Evolutionary conservation across 2,329 filamentous ascomycete genomes (phyloP).

Genomic region (Verruconis gallopava): DNA sequence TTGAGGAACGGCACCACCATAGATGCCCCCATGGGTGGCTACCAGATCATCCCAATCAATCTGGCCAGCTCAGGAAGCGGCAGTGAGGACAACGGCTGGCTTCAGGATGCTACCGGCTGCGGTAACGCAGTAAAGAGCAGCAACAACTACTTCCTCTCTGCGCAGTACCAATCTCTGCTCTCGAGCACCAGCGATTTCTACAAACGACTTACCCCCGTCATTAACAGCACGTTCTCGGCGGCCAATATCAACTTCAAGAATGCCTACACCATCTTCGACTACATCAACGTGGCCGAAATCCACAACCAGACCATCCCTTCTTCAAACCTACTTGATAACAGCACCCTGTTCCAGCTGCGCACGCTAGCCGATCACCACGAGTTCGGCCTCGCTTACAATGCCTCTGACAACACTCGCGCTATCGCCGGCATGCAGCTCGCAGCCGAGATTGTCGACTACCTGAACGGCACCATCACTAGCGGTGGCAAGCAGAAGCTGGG

Average conservation of each 20-base stretch:
- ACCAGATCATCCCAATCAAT: slow-evolving; percentile 70
- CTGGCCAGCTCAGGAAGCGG: slow-evolving; percentile 41
- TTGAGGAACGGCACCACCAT: slow-evolving; percentile 59
- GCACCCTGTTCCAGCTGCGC: slow-evolving; percentile 49
- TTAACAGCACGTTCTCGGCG: slow-evolving; percentile 38
- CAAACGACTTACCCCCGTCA: slow-evolving; percentile 34
- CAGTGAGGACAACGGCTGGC: slow-evolving; percentile 36
- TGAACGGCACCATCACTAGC: slow-evolving; percentile 30
- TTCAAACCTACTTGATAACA: slow-evolving; percentile 44
- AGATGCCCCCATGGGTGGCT: slow-evolving; percentile 59
- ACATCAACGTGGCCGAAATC: slow-evolving; percentile 49
- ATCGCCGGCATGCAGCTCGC: slow-evolving; percentile 36
- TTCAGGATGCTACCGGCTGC: slow-evolving; percentile 45
- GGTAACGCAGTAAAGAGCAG: slow-evolving; percentile 43
- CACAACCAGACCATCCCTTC: slow-evolving; percentile 51
- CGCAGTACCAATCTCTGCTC: slow-evolving; percentile 35
- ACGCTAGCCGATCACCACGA: slow-evolving; percentile 70
- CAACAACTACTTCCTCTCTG: slow-evolving; percentile 43
- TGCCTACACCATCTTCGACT: slow-evolving; percentile 53
- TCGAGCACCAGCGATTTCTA: slow-evolving; percentile 42
- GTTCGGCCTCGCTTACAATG: slow-evolving; percentile 72
- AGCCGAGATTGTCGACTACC: slow-evolving; percentile 30
- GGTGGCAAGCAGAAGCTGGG: slow-evolving; percentile 29
- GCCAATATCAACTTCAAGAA: slow-evolving; percentile 44
- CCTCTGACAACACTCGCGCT: slow-evolving; percentile 33